phyloP scores from a whole-genome alignment of 2,329 filamentous ascomycete genomes.

The Paraphaeosphaeria sporulosa region DNA sequence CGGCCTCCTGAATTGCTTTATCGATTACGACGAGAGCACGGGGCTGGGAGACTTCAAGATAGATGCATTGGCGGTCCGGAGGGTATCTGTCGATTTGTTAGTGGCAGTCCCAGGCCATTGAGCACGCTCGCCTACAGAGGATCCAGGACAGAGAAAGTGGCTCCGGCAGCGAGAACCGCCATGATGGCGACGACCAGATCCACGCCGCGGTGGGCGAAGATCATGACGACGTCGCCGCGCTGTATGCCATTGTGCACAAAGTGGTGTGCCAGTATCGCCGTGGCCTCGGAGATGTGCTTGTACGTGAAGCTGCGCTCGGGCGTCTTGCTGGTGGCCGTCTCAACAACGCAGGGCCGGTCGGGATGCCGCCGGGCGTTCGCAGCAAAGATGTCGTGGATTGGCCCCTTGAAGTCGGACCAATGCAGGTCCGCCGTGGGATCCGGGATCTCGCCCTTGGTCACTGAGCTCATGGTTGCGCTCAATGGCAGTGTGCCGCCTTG shows the following conservation, averaged over 20 bases:
- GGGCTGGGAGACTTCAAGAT: slow-evolving; percentile 80
- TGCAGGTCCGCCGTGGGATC: slow-evolving; percentile 73
- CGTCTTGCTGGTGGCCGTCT: slow-evolving; percentile 63
- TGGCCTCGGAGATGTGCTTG: slow-evolving; percentile 82
- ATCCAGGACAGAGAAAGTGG: slow-evolving; percentile 73
- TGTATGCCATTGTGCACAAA: slow-evolving; percentile 76
- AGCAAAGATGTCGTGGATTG: slow-evolving; percentile 75
- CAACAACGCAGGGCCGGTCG: slow-evolving; percentile 71
- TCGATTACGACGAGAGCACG: slow-evolving; percentile 75
- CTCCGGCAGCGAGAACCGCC: slow-evolving; percentile 70
- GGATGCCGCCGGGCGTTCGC: slow-evolving; percentile 73
- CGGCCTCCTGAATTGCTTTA: slow-evolving; percentile 73
- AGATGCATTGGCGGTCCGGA: slow-evolving; percentile 80
- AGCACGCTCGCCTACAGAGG: slow-evolving; percentile 63
- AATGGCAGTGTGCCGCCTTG: slow-evolving; percentile 23
- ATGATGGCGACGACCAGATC: slow-evolving; percentile 81
- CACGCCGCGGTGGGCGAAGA: slow-evolving; percentile 84
- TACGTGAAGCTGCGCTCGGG: slow-evolving; percentile 79
- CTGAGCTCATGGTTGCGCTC: slow-evolving; percentile 38
- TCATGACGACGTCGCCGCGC: slow-evolving; percentile 90
- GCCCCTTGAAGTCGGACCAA: slow-evolving; percentile 70
- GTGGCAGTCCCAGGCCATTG: background rate
- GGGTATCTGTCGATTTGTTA: slow-evolving; percentile 67
- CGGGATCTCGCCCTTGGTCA: slow-evolving; percentile 53
- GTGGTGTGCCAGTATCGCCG: slow-evolving; percentile 81